phyloP scores from a whole-genome alignment of 225 moss, liverwort and hornwort species.

The Straminergon stramineum region DNA sequence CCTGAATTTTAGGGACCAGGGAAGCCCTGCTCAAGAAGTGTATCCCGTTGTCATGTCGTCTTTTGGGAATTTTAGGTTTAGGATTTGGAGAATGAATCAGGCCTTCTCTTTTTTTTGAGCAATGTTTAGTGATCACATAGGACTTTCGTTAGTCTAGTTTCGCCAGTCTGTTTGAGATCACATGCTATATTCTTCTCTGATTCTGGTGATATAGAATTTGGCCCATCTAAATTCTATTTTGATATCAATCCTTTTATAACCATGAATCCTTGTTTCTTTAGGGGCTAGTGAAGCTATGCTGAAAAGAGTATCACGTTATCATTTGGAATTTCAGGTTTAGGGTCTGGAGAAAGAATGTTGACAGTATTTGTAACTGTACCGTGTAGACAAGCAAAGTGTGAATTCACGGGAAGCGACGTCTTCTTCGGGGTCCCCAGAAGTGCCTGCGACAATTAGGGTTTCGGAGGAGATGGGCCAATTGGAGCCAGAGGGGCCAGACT shows the following conservation, averaged over 20 bases:
- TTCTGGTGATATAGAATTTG: neutral
- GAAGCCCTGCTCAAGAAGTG: neutral
- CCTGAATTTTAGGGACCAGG: neutral
- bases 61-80: neutral
- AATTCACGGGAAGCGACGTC: neutral
- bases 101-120: neutral
- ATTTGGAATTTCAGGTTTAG: neutral
- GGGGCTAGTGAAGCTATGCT: neutral
- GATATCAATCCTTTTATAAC: neutral
- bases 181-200: neutral
- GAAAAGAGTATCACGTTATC: neutral
- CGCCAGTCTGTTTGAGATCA: neutral
- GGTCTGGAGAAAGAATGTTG: neutral
- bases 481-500: conserved; percentile 37
- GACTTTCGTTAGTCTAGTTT: neutral
- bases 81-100: neutral
- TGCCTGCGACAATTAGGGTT: conserved; percentile 32
- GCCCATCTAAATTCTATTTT: neutral
- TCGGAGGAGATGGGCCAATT: conserved; percentile 38
- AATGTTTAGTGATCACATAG: neutral
- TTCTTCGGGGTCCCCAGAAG: neutral
- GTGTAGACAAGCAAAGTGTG: neutral
- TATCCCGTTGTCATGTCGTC: neutral
- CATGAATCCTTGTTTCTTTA: neutral
- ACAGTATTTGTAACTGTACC: neutral